Percentiles rank a stretch among this genome's conserved stretches.
Conservation (phyloP, 805 yeast species). For the Scheffersomyces ergatensis region DNA sequence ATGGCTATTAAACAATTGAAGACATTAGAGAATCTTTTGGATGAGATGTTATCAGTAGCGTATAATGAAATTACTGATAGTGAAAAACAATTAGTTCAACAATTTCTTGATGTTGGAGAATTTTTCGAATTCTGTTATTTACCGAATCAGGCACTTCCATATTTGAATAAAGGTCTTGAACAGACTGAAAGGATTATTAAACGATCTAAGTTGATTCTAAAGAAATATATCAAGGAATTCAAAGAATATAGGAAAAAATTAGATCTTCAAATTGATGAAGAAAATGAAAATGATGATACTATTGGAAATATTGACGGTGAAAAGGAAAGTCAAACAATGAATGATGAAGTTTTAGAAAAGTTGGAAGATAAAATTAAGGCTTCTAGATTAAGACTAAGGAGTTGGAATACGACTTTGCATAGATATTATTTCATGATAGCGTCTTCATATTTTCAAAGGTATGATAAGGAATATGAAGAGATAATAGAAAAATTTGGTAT, state of each 20-base stretch:
- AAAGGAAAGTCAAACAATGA: constrained; percentile 3
- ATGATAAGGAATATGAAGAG: constrained; percentile 31
- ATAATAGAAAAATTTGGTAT: constrained; percentile 17
- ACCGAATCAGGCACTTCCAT: constrained; percentile 49
- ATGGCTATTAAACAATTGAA: constrained; percentile 28
- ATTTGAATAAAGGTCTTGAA: constrained; percentile 42
- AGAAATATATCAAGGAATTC: constrained; percentile 11
- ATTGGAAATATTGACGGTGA: constrained; percentile 3
- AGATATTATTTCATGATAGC: constrained; percentile 77
- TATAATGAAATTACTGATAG: constrained; percentile 43
- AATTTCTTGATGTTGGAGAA: constrained; percentile 63
- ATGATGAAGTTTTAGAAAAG: constrained; percentile 8
- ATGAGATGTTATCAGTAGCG: constrained; percentile 59
- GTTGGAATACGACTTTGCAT: constrained; percentile 64
- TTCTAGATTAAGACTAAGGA: constrained; percentile 34
- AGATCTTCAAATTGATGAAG: constrained; percentile 15
- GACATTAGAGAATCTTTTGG: constrained; percentile 64
- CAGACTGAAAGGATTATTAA: constrained; percentile 23
- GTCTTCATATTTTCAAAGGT: constrained; percentile 60
- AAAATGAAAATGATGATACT: constrained; percentile 15
- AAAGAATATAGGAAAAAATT: constrained; percentile 22
- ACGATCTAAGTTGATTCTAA: constrained; percentile 17
- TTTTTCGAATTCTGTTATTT: constrained; percentile 55
- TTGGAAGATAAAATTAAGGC: constrained; percentile 23
- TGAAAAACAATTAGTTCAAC: constrained; percentile 47